Evolutionary conservation across 2,329 filamentous ascomycete genomes (phyloP), one percentile per base, ranked within the genome.

Genomic region (Cyanodermella asteris): DNA sequence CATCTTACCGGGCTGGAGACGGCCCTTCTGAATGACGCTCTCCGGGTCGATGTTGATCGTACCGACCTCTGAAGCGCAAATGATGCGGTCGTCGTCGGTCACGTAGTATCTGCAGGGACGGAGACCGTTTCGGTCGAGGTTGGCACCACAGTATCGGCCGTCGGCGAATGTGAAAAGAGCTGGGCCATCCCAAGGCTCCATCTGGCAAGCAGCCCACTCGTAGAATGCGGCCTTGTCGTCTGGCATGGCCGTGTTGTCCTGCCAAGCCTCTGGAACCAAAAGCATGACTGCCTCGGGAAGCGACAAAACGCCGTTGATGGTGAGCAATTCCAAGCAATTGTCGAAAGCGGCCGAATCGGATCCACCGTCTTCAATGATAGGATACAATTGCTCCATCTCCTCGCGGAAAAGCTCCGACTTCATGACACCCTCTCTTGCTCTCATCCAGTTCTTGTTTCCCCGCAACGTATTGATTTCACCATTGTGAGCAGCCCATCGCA

Each of bases 361-460:
- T 34, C 84, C 84, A 38, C 84, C 84, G 43, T 93, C 82, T 52
- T 94, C 84, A 27, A 94, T 80, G 39, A 94, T 81, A 13, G 84
- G 84, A 47, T 91, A 93, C 29, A 94, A 66, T 39, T 62, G 55
- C 50, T 93, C 81, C 10, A 94, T 69, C 42, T 93, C 82, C 15
- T 91, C 80, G 34, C 78, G 80, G 46, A 94, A 94, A 27, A 91
- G 61, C 36, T 82, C 72, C 2, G 84, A 94, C 46, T 80, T 76
- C 64, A 94, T 76, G 35, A 91, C 72, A 50, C 84, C 84, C 55
- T 94, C 84, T 44, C 84, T 72, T 33, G 84, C 84, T 39, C 82
- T 74, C 84, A 94, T 94, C 84, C 84, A 94, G 55, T 94, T 94
- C 64, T 94, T 94, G 60, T 94, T 94, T 32, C 84, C 84, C 46